A percentile compares a stretch with the other conserved stretches of the same genome.
Conservation (phyloP, 129 eudicot species). For the Logfia minima region DNA sequence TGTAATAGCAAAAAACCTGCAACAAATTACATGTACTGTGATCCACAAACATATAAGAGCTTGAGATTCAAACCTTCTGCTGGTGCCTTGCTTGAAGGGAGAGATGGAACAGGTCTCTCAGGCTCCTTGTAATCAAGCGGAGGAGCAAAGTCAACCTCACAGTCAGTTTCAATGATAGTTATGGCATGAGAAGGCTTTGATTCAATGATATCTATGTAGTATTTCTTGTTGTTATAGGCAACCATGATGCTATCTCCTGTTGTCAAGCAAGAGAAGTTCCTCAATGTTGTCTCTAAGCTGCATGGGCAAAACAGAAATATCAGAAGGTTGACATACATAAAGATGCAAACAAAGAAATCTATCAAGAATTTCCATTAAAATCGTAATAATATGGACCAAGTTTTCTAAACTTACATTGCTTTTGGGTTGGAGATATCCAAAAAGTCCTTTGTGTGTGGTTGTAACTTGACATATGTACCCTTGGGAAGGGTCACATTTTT, state of each 20-base stretch:
- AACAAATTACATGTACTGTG: neutral
- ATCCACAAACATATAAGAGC: neutral
- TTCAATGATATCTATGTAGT: slow-evolving; percentile 89
- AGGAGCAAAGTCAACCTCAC: slow-evolving; percentile 99
- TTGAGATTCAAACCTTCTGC: slow-evolving; percentile 46
- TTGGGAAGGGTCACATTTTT: slow-evolving; percentile 87
- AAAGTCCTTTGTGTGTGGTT: slow-evolving; percentile 89
- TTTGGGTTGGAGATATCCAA: slow-evolving; percentile 93
- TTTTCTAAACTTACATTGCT: slow-evolving; percentile 39
- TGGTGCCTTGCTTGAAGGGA: slow-evolving; percentile 53
- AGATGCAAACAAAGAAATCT: neutral
- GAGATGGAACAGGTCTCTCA: slow-evolving; percentile 46
- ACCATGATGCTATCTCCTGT: slow-evolving; percentile 96
- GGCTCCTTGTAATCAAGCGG: slow-evolving; percentile 96
- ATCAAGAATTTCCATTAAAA: neutral
- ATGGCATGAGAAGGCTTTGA: slow-evolving; percentile 85
- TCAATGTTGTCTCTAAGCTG: slow-evolving; percentile 96
- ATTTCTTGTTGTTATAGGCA: slow-evolving; percentile 84
- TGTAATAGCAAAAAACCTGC: no score
- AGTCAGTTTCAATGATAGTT: slow-evolving; percentile 89
- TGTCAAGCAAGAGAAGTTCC: slow-evolving; percentile 97
- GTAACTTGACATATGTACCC: slow-evolving; percentile 90
- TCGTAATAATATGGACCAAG: neutral
- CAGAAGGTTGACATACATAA: neutral
- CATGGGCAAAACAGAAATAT: slow-evolving; percentile 21